Percentiles rank a stretch among this genome's conserved stretches.
Evolutionary conservation across 1,284 basidiomycete genomes (phyloP).

Genomic region (Cystobasidium slooffiae): DNA sequence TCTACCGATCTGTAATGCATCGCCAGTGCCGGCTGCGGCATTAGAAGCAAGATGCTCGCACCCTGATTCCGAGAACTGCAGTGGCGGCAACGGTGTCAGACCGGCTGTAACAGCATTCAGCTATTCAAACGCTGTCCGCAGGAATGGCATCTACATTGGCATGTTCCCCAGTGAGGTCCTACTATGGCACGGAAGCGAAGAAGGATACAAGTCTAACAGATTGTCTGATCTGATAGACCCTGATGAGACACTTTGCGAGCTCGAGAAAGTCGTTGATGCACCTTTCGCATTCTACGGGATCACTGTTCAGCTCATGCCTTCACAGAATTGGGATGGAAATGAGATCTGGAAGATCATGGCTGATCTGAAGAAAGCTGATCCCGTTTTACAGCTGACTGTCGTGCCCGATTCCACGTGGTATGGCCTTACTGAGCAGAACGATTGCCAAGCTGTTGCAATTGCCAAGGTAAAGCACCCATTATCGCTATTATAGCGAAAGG

Average conservation of each 20-base stretch:
- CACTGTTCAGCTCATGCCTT: background rate
- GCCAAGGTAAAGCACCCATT: slow-evolving; percentile 11
- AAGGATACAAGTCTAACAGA: background rate
- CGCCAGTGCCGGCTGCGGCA: too few relatives aligned
- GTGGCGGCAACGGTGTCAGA: background rate
- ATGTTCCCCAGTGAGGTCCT: slow-evolving; percentile 23
- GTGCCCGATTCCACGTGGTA: slow-evolving; percentile 14
- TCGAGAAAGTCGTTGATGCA: slow-evolving; percentile 9
- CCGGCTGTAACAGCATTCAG: background rate
- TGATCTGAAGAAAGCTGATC: slow-evolving; percentile 22
- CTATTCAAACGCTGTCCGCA: background rate
- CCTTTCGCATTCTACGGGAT: slow-evolving; percentile 15
- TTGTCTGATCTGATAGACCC: background rate
- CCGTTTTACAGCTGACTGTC: slow-evolving; percentile 7
- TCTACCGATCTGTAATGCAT: background rate
- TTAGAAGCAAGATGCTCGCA: background rate
- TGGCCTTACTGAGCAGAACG: slow-evolving; percentile 9
- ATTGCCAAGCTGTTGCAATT: slow-evolving; percentile 13
- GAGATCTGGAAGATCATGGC: background rate
- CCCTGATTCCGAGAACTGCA: background rate
- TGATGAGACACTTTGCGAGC: slow-evolving; percentile 8
- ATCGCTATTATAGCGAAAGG: too few relatives aligned
- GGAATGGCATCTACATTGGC: slow-evolving; percentile 25
- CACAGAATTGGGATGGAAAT: slow-evolving; percentile 1
- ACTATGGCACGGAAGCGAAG: too few relatives aligned